Evolutionary conservation across 208 protist species (phyloP), one percentile per base, ranked within the genome.

Genomic region (Leishmania arabica): DNA sequence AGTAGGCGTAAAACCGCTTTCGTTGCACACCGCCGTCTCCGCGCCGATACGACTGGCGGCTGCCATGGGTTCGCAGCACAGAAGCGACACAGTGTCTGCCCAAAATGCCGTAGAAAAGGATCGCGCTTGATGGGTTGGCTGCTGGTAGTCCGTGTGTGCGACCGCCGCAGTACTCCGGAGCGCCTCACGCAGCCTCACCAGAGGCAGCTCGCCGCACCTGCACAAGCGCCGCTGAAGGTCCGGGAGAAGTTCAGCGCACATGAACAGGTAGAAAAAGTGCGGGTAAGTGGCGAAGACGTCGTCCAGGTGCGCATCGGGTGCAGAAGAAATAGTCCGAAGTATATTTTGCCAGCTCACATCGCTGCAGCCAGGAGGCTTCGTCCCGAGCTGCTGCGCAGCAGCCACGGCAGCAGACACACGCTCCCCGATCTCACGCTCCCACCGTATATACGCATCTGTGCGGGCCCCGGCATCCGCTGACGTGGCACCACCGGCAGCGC

Each of bases 181-280:
- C 77, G 64, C 56, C 45, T 71, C 64, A 0, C 71, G 78, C 82
- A 81, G 31, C 19, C 49, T 24, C 5, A 45, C 73, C 51, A 77
- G 73, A 51, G 34, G 51, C 73, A 1, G 31, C 15, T 7, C 42
- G 13, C 7, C 31, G 34, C 60, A 31, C 5, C 21, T 37, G 0
- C 13, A n/a, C 71, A 80, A 56, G 27, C 42, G n/a, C n/a, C 47
- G 4, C 31, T 66, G 40, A 31, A 85, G 2, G 51, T 19, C 27
- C 21, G 81, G 81, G 11, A 85, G 70, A 15, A 85, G 56, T 0
- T 66, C 42, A 9, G 72, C 56, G 68, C 77, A 73, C 8, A 81
- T 54, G 40, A 86, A 69, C 17, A 45, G n/a, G 31, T 68, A 77
- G 64, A 86, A 82, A 56, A 86, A 82, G 27, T 79, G 69, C 31